A percentile compares a stretch with the other conserved stretches of the same genome.
Conservation (phyloP, 73 alveolate species). For the Durusdinium trenchii region DNA sequence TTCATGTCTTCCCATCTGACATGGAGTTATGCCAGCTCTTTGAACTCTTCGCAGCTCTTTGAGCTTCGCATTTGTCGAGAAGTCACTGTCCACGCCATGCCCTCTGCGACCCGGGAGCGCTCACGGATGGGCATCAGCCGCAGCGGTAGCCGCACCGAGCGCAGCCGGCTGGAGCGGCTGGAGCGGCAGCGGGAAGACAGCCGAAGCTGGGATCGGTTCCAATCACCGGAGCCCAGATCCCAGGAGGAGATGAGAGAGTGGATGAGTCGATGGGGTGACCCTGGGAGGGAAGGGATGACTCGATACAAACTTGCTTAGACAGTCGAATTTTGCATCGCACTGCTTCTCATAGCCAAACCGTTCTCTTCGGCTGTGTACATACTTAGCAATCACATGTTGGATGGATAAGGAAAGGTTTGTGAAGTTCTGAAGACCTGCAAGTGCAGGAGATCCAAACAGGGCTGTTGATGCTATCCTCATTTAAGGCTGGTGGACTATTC, state of each 20-base stretch:
- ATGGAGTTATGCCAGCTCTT: too few relatives aligned
- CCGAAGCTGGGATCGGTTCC: not conserved
- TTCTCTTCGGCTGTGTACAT: not conserved
- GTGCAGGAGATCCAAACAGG: too few relatives aligned
- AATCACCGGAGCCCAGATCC: constrained; percentile 48
- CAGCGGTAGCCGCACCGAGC: too few relatives aligned
- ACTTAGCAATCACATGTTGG: too few relatives aligned
- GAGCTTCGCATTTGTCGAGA: constrained; percentile 3
- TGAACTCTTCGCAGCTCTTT: not conserved
- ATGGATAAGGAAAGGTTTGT: too few relatives aligned
- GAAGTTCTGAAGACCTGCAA: too few relatives aligned
- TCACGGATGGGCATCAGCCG: too few relatives aligned
- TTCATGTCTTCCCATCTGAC: too few relatives aligned
- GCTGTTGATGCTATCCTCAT: too few relatives aligned
- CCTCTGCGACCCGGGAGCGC: constrained; percentile 46
- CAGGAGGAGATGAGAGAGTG: not conserved
- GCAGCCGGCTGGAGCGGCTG: too few relatives aligned
- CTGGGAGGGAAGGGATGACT: not conserved
- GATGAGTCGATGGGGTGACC: not conserved
- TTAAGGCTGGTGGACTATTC: not conserved
- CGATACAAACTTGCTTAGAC: not conserved
- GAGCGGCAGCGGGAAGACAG: too few relatives aligned
- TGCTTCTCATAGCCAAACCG: not conserved
- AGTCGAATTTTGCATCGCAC: not conserved
- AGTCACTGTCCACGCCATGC: not conserved